Conservation (phyloP, 257 asterid species). For the Solanum ossicruentum region DNA sequence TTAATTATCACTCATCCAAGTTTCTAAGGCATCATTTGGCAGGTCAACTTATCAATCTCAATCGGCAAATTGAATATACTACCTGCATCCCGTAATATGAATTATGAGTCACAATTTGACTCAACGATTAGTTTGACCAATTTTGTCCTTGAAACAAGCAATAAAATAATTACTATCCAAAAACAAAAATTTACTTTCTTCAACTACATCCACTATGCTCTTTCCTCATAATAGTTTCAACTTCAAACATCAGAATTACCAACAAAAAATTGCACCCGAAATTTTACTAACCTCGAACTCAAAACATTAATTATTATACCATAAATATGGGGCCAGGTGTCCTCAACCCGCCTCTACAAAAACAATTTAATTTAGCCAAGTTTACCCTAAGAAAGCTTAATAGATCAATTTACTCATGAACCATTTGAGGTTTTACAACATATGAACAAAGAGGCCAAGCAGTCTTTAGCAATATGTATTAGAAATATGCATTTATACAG, state of each 20-base stretch:
- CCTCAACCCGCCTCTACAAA: neutral
- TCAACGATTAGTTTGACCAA: neutral
- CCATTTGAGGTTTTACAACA: neutral
- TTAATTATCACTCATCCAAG: neutral
- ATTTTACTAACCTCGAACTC: neutral
- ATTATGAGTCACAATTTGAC: neutral
- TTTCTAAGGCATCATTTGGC: neutral
- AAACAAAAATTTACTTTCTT: neutral
- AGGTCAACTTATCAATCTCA: neutral
- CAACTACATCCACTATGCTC: neutral
- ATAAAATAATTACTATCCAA: neutral
- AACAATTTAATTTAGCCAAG: neutral
- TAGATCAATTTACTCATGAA: neutral
- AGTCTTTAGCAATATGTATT: neutral
- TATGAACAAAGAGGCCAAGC: neutral
- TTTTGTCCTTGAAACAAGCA: neutral
- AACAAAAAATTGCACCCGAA: neutral
- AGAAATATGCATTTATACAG: neutral
- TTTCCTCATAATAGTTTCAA: neutral
- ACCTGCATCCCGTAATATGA: neutral
- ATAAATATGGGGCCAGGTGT: neutral
- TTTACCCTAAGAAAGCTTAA: neutral
- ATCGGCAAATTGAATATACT: neutral
- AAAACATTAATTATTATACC: neutral
- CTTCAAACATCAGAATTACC: neutral